Conservation (phyloP, 805 yeast genomes). For the Suhomyces sp. region DNA sequence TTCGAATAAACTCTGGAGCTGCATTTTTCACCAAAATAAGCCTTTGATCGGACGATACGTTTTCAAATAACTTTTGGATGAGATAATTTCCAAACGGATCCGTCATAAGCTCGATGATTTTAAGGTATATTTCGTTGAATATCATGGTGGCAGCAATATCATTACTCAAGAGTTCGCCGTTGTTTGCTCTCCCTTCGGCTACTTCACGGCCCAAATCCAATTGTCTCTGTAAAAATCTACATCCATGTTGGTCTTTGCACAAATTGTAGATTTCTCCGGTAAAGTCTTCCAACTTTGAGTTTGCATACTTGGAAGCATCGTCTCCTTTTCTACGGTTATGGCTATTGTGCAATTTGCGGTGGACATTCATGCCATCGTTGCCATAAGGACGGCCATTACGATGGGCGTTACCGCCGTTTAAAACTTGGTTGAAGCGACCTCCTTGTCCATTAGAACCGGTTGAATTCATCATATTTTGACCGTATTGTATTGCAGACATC, state of each 20-base stretch:
- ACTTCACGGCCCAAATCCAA: slow-evolving; percentile 57
- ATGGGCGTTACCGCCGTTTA: too few species aligned
- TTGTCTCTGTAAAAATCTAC: slow-evolving; percentile 86
- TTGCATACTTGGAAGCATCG: slow-evolving; percentile 66
- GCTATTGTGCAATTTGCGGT: slow-evolving; percentile 40
- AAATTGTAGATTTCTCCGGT: slow-evolving; percentile 71
- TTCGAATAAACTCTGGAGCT: slow-evolving; percentile 66
- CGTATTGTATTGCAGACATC: not conserved
- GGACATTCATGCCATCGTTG: slow-evolving; percentile 34
- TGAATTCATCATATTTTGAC: not conserved
- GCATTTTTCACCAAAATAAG: slow-evolving; percentile 67
- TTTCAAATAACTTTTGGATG: slow-evolving; percentile 85
- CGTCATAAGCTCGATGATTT: slow-evolving; percentile 83
- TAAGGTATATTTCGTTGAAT: slow-evolving; percentile 73
- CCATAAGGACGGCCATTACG: slow-evolving; percentile 5
- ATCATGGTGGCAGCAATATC: slow-evolving; percentile 67
- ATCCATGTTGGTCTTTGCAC: slow-evolving; percentile 96
- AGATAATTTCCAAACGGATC: slow-evolving; percentile 98
- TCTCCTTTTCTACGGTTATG: slow-evolving; percentile 47
- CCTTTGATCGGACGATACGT: slow-evolving; percentile 67
- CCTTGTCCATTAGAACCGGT: not conserved
- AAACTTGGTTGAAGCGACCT: not conserved
- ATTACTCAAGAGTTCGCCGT: slow-evolving; percentile 12
- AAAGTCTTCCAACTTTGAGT: slow-evolving; percentile 67
- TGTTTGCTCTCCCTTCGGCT: slow-evolving; percentile 7